These are phyloP conservation scores for Carex scoparia DNA, from an alignment of 176 grass and related monocot genomes.

Conservation along the genomic window DNA sequence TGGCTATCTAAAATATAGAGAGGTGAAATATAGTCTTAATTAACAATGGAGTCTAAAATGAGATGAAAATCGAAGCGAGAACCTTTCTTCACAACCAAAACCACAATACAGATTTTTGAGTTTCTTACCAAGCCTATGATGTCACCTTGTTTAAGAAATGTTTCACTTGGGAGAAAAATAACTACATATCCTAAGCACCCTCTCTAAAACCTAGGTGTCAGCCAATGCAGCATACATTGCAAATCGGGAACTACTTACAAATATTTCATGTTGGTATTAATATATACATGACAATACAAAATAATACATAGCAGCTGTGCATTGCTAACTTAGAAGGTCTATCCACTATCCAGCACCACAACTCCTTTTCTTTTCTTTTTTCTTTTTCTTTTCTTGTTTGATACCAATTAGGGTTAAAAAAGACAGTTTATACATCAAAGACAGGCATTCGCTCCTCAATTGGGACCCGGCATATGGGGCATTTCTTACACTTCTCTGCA, in stretches of 20 bases:
- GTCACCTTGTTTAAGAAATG: not conserved
- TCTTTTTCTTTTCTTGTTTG: not conserved
- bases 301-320: constrained; percentile 58
- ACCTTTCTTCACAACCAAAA: not conserved
- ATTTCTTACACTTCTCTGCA: constrained; percentile 95
- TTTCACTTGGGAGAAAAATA: not conserved
- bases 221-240: constrained; percentile 12
- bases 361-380: constrained; percentile 1
- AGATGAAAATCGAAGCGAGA: not conserved
- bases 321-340: constrained; percentile 35
- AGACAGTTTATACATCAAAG: constrained; percentile 84
- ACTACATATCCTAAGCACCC: not conserved
- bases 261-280: constrained; percentile 19
- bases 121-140: not conserved
- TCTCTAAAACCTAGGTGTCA: constrained; percentile 1
- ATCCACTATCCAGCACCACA: constrained; percentile 64
- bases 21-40: not conserved
- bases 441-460: constrained; percentile 91
- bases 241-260: constrained; percentile 1
- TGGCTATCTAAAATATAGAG: not conserved
- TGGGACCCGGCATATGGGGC: constrained; percentile 85
- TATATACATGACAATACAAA: constrained; percentile 42
- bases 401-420: constrained; percentile 31
- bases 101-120: not conserved
- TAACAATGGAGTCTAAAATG: not conserved